Base-by-base conservation (phyloP, 1,284 basidiomycete species). In the Apiotrichum gamsii region DNA sequence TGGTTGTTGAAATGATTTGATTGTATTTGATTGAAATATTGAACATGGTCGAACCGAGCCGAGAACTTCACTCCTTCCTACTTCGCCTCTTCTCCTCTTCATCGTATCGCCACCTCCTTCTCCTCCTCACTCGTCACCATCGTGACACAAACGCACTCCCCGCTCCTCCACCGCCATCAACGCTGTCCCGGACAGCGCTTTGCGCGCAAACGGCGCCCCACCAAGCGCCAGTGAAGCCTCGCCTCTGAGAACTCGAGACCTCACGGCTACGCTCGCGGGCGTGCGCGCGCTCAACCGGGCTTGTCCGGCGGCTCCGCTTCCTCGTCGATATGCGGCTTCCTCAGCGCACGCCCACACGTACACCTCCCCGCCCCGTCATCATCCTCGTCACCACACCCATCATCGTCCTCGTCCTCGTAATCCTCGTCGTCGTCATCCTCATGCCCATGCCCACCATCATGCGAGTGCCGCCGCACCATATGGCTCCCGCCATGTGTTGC, bases 401-500 rank as follows among this genome's bases (percentile, higher is more conserved):
- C 39, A 1, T 49, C 43, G 14, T 56, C 46, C 18, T 52, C 49
- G 19, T 51, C 47, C n/a, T 45, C 29, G 6, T 46, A 30, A 8
- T 47, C 50, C 18, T 45, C 46, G 29, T 40, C 37, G 5, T 44
- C 28, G 16, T 44, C 25, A 18, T 29, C 30, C 3, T 24, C 33
- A n/a, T 16, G 11, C 28, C 19, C 45, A 39, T 45, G 39, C 11
- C 44, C 45, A 14, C 35, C 36, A 29, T 40, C 35, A 10, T 39
- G 30, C 16, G 38, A 33, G 18, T 40, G 44, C 1, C 38, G 46
- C 18, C 53, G 39, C 35, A 38, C 57, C 1, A 59, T 60, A 6
- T 6, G 25, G 8, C 25, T 6, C 33, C 57, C 64, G 3, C 65
- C 69, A 32, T 66, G 62, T 11, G 67, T 59, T 13, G 67, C 62